Evolutionary conservation across 2,329 filamentous ascomycete species (phyloP), one percentile per base, ranked within the genome.

Genomic region (Fusarium mangiferae): DNA sequence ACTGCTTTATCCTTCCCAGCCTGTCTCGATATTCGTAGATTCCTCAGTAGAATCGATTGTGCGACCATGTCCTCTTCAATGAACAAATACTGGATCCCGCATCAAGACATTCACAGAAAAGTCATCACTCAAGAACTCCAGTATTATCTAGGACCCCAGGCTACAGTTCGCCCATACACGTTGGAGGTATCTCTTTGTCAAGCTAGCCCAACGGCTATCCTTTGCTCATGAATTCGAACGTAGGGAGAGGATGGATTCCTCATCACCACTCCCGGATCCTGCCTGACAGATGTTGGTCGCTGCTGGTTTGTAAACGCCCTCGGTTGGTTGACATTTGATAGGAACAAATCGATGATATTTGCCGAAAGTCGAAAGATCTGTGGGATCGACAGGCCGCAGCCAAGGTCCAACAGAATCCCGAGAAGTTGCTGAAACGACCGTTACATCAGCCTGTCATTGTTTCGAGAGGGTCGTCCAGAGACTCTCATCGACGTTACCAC

Each of bases 311-410:
- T n/a, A 38, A 46, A 35, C 38, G 38, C 62, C 44, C 38, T 67
- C 58, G 51, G 28, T 63, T 58, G 63, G 62, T 71, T 78, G 65
- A 79, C 76, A 65, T 58, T 60, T 56, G 28, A 52, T 48, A 90
- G 89, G 88, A 90, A 81, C 89, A 90, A 84, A 90, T 90, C 72
- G 88, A 90, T 77, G 89, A 90, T 75, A 89, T 90, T 62, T 90
- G 89, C 79, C 80, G 84, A 69, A 90, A 90, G 79, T 90, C 88
- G 41, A 88, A 85, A 70, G 87, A 89, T 62, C 82, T 88, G 69
- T 90, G 88, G 88, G 87, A 90, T 72, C 77, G 76, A 73, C 87
- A 90, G 79, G 87, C 86, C 22, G 87, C 87, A 20, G 87, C 87
- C 45, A 85, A 85, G 71, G 79, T 83, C 57, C 82, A 84, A 57